These are phyloP conservation scores for Amphicarpaea edgeworthii DNA, from an alignment of 306 rosid species.

Conservation along the genomic window DNA sequence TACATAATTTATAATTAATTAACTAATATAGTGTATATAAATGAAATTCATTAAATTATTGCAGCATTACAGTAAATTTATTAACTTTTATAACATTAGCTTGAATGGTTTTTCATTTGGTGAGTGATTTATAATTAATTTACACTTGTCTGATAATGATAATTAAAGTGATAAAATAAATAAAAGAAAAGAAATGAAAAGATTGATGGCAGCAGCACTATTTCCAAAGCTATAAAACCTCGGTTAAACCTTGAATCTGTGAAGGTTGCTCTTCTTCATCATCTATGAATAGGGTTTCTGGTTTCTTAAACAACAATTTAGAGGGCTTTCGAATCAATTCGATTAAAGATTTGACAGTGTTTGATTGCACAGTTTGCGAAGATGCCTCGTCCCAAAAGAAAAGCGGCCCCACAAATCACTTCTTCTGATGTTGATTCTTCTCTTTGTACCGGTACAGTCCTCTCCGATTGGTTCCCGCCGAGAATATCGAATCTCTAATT, in stretches of 20 bases:
- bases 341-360: slow-evolving; percentile 37
- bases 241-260: slow-evolving; percentile 49
- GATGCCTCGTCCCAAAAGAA: slow-evolving; percentile 78
- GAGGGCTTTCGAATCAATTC: slow-evolving; percentile 26
- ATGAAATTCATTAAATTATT: no score
- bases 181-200: background rate
- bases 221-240: slow-evolving; percentile 56
- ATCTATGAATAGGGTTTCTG: slow-evolving; percentile 48
- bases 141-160: no score
- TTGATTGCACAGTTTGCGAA: slow-evolving; percentile 40
- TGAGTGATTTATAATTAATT: no score
- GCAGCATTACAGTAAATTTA: no score
- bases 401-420: slow-evolving; percentile 56
- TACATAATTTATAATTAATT: no score
- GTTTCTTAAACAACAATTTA: slow-evolving; percentile 2
- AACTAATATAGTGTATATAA: no score
- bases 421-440: slow-evolving; percentile 60
- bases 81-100: no score
- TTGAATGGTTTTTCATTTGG: no score
- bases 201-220: background rate
- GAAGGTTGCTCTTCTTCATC: background rate
- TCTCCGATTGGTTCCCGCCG: slow-evolving; percentile 45
- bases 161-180: background rate
- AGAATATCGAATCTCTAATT: slow-evolving; percentile 19
- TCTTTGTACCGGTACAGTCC: slow-evolving; percentile 62